Evolutionary conservation across 2,329 filamentous ascomycete genomes (phyloP).

Genomic region (Colletotrichum paranaense): DNA sequence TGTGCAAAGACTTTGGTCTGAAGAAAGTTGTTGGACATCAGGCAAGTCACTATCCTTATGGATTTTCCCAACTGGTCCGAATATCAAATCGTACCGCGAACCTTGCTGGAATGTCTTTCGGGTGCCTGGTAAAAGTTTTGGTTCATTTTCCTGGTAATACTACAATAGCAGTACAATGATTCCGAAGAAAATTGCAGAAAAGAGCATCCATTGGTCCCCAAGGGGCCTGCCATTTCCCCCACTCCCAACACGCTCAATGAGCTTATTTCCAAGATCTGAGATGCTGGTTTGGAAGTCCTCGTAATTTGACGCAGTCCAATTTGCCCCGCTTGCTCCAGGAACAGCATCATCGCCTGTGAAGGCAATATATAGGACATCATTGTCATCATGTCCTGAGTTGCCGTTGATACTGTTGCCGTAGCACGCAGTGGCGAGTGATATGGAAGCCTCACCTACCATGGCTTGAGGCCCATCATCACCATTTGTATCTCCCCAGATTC

Average conservation of each 20-base stretch:
- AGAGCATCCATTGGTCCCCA: not conserved
- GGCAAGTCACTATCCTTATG: too few relatives aligned
- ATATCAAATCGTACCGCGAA: too few relatives aligned
- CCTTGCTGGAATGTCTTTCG: not conserved
- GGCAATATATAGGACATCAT: slow-evolving; percentile 72
- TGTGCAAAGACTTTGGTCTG: too few relatives aligned
- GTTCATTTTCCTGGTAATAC: not conserved
- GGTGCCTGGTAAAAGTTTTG: not conserved
- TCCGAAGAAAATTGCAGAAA: not conserved
- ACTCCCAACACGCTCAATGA: slow-evolving; percentile 54
- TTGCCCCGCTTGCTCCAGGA: slow-evolving; percentile 62
- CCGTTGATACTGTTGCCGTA: slow-evolving; percentile 65
- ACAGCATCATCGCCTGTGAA: slow-evolving; percentile 68
- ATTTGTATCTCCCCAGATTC: slow-evolving; percentile 72
- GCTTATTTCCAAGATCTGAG: slow-evolving; percentile 58
- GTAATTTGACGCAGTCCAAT: slow-evolving; percentile 63
- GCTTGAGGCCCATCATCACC: slow-evolving; percentile 60
- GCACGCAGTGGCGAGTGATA: slow-evolving; percentile 68
- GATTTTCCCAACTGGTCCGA: too few relatives aligned
- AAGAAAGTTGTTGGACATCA: too few relatives aligned
- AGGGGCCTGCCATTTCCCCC: not conserved
- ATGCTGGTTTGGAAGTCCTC: slow-evolving; percentile 66
- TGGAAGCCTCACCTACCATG: slow-evolving; percentile 66
- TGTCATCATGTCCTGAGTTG: slow-evolving; percentile 63
- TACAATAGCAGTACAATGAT: not conserved